These are phyloP conservation scores for Trypanosoma melophagium DNA, from an alignment of 208 protist genomes.

Conservation along the genomic window DNA sequence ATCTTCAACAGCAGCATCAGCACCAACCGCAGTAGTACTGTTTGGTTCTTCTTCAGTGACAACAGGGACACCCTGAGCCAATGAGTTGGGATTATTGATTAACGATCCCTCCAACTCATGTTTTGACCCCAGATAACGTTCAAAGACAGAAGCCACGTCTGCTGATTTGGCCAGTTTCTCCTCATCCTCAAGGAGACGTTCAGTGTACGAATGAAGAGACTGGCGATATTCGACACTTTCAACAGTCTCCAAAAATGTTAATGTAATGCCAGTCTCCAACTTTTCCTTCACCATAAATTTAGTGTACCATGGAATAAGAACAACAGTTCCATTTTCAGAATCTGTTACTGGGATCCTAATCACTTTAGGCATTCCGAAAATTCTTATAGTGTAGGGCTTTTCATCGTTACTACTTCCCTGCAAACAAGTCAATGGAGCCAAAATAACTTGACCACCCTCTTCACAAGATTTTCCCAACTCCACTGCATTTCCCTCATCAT, in stretches of 20 bases:
- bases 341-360: constrained; percentile 62
- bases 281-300: constrained; percentile 51
- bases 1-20: not conserved
- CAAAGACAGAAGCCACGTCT: constrained; percentile 7
- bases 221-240: constrained; percentile 45
- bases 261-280: constrained; percentile 37
- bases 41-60: too few species aligned
- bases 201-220: constrained; percentile 45
- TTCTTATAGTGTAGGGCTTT: constrained; percentile 35
- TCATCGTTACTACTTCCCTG: constrained; percentile 22
- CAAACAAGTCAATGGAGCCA: constrained; percentile 58
- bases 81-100: too few species aligned
- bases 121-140: not conserved
- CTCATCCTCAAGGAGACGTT: constrained; percentile 57
- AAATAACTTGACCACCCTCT: constrained; percentile 40
- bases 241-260: constrained; percentile 59
- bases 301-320: constrained; percentile 69
- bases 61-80: too few species aligned
- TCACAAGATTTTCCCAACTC: constrained; percentile 24
- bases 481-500: constrained; percentile 21
- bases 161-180: constrained; percentile 46
- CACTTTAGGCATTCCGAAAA: constrained; percentile 71
- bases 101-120: constrained; percentile 3
- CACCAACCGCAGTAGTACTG: too few species aligned
- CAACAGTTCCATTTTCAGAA: constrained; percentile 42